Conservation (phyloP, 768 basidiomycete genomes). For the Roridomyces roridus region DNA sequence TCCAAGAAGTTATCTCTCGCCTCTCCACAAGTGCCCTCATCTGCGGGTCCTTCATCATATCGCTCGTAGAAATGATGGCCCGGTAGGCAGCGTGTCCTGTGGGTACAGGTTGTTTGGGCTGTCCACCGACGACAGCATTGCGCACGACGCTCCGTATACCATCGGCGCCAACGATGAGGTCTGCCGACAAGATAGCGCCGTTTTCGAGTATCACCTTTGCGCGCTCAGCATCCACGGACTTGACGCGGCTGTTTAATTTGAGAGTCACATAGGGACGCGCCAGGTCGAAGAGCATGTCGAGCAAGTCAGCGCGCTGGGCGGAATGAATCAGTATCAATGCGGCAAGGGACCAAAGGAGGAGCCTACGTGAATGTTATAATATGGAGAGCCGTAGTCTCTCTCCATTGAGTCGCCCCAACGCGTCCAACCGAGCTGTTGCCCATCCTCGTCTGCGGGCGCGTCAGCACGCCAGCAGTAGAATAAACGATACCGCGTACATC, state of each 20-base stretch:
- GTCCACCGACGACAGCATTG: constrained; percentile 54
- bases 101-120: constrained; percentile 45
- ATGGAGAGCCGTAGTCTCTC: constrained; percentile 37
- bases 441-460: constrained; percentile 31
- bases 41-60: constrained; percentile 57
- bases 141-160: constrained; percentile 57
- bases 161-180: constrained; percentile 56
- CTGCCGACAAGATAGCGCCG: constrained; percentile 48
- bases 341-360: constrained; percentile 17
- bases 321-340: constrained; percentile 23
- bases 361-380: constrained; percentile 43
- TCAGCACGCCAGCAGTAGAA: neutral
- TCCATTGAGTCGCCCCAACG: constrained; percentile 34
- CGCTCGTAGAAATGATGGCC: constrained; percentile 51
- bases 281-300: constrained; percentile 41
- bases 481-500: constrained; percentile 39
- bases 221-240: constrained; percentile 28
- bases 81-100: constrained; percentile 73
- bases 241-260: constrained; percentile 41
- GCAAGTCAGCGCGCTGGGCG: constrained; percentile 56
- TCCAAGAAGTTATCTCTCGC: constrained; percentile 63
- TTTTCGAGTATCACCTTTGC: constrained; percentile 44
- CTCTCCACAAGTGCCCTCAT: constrained; percentile 55
- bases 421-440: constrained; percentile 36
- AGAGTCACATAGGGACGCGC: constrained; percentile 44